These are phyloP conservation scores for Suillus alpinus DNA, from an alignment of 768 basidiomycete genomes.

Conservation along the genomic window DNA sequence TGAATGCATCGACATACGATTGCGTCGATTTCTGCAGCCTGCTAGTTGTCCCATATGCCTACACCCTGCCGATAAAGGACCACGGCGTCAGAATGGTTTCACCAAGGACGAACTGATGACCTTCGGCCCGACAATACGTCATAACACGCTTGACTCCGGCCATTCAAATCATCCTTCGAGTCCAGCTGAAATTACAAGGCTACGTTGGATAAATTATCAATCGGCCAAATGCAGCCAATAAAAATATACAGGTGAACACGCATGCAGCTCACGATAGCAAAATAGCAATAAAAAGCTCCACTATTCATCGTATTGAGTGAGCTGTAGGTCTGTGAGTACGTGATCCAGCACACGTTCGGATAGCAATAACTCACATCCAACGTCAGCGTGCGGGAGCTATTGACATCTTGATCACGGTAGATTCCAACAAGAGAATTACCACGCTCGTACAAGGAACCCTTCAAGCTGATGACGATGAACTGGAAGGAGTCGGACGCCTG, in stretches of 20 bases:
- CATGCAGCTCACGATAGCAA: not conserved
- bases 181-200: not conserved
- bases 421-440: constrained; percentile 91
- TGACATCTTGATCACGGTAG: constrained; percentile 90
- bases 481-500: constrained; percentile 87
- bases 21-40: not conserved
- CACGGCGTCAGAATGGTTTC: not conserved
- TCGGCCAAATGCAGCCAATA: not conserved
- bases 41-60: not conserved
- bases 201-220: not conserved
- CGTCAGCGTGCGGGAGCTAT: constrained; percentile 88
- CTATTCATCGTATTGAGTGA: constrained; percentile 63
- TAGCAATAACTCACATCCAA: constrained; percentile 63
- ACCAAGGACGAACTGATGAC: not conserved
- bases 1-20: not conserved
- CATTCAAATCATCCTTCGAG: not conserved
- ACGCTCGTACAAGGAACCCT: constrained; percentile 88
- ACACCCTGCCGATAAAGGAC: not conserved
- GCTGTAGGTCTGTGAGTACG: constrained; percentile 28
- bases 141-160: not conserved
- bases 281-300: not conserved
- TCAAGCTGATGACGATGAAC: constrained; percentile 96
- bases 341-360: not conserved
- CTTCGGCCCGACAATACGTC: not conserved
- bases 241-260: not conserved